These are phyloP conservation scores for Cadophora gregata DNA, from an alignment of 2,329 filamentous ascomycete species.

Conservation along the genomic window DNA sequence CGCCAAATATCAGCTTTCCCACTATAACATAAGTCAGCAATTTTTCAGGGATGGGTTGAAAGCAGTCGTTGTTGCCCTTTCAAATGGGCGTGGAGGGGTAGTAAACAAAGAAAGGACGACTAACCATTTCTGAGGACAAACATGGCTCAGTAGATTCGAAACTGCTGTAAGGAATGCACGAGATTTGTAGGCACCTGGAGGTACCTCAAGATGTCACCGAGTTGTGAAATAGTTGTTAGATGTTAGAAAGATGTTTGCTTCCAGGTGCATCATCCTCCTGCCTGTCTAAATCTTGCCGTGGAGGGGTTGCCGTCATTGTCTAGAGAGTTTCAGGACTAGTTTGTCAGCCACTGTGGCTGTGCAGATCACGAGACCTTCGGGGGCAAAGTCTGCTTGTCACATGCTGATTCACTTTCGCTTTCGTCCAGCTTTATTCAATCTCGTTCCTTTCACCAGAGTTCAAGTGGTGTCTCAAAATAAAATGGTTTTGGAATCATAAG, in stretches of 20 bases:
- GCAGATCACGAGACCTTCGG: slow-evolving; percentile 6
- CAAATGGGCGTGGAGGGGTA: background rate
- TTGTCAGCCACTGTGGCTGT: slow-evolving; percentile 16
- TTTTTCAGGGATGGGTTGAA: background rate
- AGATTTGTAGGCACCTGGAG: slow-evolving; percentile 8
- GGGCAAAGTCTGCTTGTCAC: slow-evolving; percentile 8
- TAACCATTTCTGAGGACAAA: slow-evolving; percentile 54
- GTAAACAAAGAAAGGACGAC: slow-evolving; percentile 30
- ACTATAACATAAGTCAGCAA: slow-evolving; percentile 57
- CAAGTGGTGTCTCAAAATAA: too few species aligned
- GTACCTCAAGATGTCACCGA: slow-evolving; percentile 9
- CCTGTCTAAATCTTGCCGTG: slow-evolving; percentile 24
- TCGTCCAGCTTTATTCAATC: too few species aligned
- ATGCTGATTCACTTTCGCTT: background rate
- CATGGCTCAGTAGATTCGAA: slow-evolving; percentile 41
- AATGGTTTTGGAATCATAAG: too few species aligned
- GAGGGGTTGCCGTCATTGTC: slow-evolving; percentile 21
- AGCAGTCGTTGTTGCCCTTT: slow-evolving; percentile 20
- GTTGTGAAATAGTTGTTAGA: slow-evolving; percentile 5
- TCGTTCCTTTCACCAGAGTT: too few species aligned
- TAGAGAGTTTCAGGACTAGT: background rate
- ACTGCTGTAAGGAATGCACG: background rate
- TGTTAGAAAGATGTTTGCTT: slow-evolving; percentile 10
- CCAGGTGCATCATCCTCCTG: background rate
- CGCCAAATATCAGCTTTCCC: slow-evolving; percentile 90